Evolutionary conservation across 306 rosid species (phyloP), one percentile per base, ranked within the genome.

Genomic region (Hippophae tibetana): DNA sequence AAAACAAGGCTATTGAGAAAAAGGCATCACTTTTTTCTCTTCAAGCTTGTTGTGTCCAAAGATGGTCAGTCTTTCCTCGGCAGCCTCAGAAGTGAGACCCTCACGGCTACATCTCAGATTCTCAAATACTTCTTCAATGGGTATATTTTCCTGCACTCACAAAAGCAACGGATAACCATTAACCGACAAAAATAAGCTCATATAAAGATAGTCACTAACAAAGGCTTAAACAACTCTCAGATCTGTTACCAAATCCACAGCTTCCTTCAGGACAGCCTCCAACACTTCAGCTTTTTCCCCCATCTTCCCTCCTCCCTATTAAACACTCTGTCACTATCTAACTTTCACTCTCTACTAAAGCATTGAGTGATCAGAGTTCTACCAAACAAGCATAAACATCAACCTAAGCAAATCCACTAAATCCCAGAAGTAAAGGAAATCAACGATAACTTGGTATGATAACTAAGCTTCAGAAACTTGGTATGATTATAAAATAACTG

Each of bases 11-110:
- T 8, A 26, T 13, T 18, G 13, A 45, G 38, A 52, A 44, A 64
- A 45, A 51, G 23, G 57, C 7, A 1, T 7, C 50, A 85, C 98
- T 78, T 58, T 76, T 63, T 92, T 92, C 81, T 92, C 98, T 70
- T 92, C 98, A 71, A 92, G 98, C 81, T 87, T 92, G 82, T 92
- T 92, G 76, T 87, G 76, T 5, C 98, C 98, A 62, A 92, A 92
- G 73, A 92, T 88, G 63, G 64, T 31, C 9, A 92, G 78, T 38
- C 98, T 86, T 60, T 83, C 89, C 79, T 83, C 96, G 66, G 98
- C 98, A 76, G 95, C 93, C 59, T 68, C 81, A 64, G 82, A 72
- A 58, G 82, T 81, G 58, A 92, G 95, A 51, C 98, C 98, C 60
- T 87, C 98, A 78, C 61, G 83, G 74, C 95, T 77, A 82, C 98